These are phyloP conservation scores for Trichosporon ovoides DNA, from an alignment of 1,284 basidiomycete genomes.

Conservation along the genomic window DNA sequence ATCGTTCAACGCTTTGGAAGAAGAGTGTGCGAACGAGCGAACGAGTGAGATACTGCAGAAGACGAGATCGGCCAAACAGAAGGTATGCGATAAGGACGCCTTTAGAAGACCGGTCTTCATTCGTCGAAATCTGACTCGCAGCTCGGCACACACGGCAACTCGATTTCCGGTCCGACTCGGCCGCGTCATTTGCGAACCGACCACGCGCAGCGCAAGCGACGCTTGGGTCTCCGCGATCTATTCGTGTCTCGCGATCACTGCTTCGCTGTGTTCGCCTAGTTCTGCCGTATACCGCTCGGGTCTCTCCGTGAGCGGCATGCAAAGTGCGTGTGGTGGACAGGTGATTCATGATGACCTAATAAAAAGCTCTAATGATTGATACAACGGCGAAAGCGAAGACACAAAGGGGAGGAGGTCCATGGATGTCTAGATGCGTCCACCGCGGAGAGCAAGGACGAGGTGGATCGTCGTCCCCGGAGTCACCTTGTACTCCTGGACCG, in stretches of 20 bases:
- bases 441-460: constrained; percentile 85
- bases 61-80: background rate
- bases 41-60: background rate
- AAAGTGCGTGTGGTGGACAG: no score
- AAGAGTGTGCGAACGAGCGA: background rate
- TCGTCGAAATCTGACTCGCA: no score
- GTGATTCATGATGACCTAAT: no score
- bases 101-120: no score
- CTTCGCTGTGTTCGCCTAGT: no score
- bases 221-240: no score
- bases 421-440: constrained; percentile 56
- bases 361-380: no score
- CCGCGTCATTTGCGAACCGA: background rate
- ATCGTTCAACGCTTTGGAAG: background rate
- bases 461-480: constrained; percentile 78
- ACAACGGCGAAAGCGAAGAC: background rate
- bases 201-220: no score
- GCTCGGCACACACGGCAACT: background rate
- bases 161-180: constrained; percentile 1
- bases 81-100: background rate
- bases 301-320: no score
- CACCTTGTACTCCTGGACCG: constrained; percentile 75
- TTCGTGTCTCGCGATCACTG: no score
- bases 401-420: no score
- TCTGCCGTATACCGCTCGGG: no score